phyloP scores from a whole-genome alignment of 2,329 filamentous ascomycete species.

The Trichoderma cornu-damae region DNA sequence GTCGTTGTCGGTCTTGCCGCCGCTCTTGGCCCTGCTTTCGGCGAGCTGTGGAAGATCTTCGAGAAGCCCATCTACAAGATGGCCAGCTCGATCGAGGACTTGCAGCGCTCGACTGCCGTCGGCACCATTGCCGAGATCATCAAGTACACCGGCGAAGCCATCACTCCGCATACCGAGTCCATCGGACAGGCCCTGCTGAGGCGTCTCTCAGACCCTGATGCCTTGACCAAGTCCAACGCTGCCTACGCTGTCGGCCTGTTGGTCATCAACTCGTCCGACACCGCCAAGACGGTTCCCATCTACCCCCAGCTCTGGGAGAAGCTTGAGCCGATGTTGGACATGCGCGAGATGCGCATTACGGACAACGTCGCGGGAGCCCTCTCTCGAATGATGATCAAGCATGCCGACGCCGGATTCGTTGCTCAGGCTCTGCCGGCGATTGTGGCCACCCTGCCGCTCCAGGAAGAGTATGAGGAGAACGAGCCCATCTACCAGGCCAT shows the following conservation, averaged over 20 bases:
- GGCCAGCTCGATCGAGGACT: constrained; percentile 75
- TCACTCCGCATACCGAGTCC: constrained; percentile 72
- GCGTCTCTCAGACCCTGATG: constrained; percentile 81
- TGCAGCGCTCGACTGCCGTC: constrained; percentile 84
- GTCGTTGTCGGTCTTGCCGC: constrained; percentile 79
- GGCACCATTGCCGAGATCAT: constrained; percentile 90
- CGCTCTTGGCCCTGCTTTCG: constrained; percentile 75
- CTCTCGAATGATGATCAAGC: constrained; percentile 83
- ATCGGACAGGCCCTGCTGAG: constrained; percentile 79
- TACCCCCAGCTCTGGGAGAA: constrained; percentile 76
- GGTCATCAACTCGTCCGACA: constrained; percentile 72
- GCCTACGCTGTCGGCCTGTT: constrained; percentile 87
- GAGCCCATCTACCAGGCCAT: constrained; percentile 89
- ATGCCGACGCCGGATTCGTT: constrained; percentile 77
- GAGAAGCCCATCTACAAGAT: constrained; percentile 88
- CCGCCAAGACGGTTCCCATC: constrained; percentile 63
- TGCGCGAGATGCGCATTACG: constrained; percentile 72
- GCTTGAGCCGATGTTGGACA: constrained; percentile 77
- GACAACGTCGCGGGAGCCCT: constrained; percentile 94
- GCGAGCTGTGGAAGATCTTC: constrained; percentile 91
- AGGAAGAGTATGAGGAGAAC: constrained; percentile 96
- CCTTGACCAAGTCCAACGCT: constrained; percentile 90
- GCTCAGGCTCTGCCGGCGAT: constrained; percentile 76
- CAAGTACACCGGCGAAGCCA: constrained; percentile 73
- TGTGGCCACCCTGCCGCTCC: constrained; percentile 73